Conservation (phyloP, 768 basidiomycete species). For the Mycena filopes region DNA sequence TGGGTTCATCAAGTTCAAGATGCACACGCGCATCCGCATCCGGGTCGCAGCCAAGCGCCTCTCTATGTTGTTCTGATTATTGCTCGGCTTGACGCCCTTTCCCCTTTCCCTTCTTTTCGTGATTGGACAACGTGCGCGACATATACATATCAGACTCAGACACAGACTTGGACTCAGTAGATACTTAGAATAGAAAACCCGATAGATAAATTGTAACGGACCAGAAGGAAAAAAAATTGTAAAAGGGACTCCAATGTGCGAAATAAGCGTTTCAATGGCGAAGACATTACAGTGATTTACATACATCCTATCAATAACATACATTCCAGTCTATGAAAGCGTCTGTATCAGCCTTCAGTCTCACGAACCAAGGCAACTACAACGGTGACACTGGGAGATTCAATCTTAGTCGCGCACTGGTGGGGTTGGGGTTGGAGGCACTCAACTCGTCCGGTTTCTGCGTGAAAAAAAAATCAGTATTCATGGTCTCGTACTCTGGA, state of each 20-base stretch:
- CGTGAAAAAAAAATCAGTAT: not conserved
- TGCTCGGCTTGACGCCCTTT: not conserved
- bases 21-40: not conserved
- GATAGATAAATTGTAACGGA: not conserved
- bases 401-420: not conserved
- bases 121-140: not conserved
- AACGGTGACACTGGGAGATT: conserved; percentile 23
- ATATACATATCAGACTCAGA: not conserved
- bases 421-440: not conserved
- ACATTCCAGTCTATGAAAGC: not conserved
- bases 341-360: conserved; percentile 3
- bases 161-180: not conserved
- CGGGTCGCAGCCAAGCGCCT: conserved; percentile 9
- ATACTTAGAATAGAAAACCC: not conserved
- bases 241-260: not conserved
- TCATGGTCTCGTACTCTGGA: not conserved
- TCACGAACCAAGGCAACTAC: conserved; percentile 31
- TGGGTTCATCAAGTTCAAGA: conserved; percentile 9
- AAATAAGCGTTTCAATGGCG: not conserved
- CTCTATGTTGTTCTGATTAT: conserved; percentile 11
- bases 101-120: not conserved
- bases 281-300: not conserved
- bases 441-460: conserved; percentile 35
- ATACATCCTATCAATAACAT: not conserved
- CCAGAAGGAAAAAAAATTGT: not conserved